phyloP scores from a whole-genome alignment of 164 flowering plant genomes.

The Hamamelis virginiana region DNA sequence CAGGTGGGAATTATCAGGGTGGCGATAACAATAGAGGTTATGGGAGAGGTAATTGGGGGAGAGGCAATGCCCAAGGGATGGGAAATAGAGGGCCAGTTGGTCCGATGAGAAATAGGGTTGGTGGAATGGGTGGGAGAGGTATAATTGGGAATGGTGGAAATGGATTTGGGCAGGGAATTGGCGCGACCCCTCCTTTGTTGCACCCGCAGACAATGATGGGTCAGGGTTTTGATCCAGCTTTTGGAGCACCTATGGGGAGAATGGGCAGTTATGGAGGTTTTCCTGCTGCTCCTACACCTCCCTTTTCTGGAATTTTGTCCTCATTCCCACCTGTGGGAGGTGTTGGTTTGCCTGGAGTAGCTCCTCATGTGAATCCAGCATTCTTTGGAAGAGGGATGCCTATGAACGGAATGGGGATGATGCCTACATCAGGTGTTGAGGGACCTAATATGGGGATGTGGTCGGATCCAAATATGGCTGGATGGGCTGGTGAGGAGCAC shows the following conservation, averaged over 20 bases:
- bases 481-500: slow-evolving; percentile 82
- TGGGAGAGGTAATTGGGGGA: slow-evolving; percentile 80
- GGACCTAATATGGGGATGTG: slow-evolving; percentile 84
- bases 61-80: slow-evolving; percentile 65
- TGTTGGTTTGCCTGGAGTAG: slow-evolving; percentile 79
- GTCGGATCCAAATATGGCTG: slow-evolving; percentile 72
- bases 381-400: slow-evolving; percentile 81
- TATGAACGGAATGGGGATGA: slow-evolving; percentile 81
- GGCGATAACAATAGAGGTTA: slow-evolving; percentile 49
- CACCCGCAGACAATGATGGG: slow-evolving; percentile 87
- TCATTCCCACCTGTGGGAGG: slow-evolving; percentile 71
- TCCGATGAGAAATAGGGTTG: slow-evolving; percentile 60
- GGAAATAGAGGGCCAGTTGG: slow-evolving; percentile 68
- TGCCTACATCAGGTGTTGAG: slow-evolving; percentile 69
- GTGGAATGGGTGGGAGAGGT: slow-evolving; percentile 70
- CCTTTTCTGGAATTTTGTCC: slow-evolving; percentile 67
- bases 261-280: slow-evolving; percentile 79
- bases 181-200: slow-evolving; percentile 61
- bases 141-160: slow-evolving; percentile 67
- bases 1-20: slow-evolving; percentile 71
- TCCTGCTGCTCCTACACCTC: slow-evolving; percentile 61
- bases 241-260: slow-evolving; percentile 77
- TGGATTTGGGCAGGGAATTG: slow-evolving; percentile 72
- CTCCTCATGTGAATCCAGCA: slow-evolving; percentile 88
- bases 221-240: slow-evolving; percentile 84